Evolutionary conservation across 306 rosid species (phyloP), one percentile per base, ranked within the genome.

Genomic region (Leucaena leucocephala): DNA sequence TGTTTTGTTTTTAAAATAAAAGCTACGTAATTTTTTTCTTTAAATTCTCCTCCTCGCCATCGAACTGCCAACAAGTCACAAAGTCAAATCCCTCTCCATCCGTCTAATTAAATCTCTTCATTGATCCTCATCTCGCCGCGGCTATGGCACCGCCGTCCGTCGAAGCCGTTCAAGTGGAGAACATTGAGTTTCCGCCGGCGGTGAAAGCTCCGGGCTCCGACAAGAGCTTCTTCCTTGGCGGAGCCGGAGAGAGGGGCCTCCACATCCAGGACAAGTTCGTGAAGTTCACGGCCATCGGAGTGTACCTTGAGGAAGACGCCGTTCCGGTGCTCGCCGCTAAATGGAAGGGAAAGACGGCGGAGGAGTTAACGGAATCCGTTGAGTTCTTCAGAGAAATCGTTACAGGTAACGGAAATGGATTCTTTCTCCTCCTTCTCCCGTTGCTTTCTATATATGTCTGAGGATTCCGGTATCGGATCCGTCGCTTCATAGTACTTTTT

Each of bases 381-480:
- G 84, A 83, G 21, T 95, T 95, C 87, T 93, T 90, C 83, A 77
- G 89, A 19, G 98, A 90, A 15, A 76, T 93, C 59, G 89, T 95
- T 6, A 83, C 94, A 33, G 97, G 97, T 90, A 86, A 70, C 21
- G 39, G 39, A 43, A 40, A 40, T 1, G 55, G 22, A 17, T 38
- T 1, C 19, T 17, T 7, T 7, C 3, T 35, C 17, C 45, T 39
- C 39, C 0, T 42, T 16, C 12, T 21, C 17, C 3, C 8, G 22
- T 42, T 40, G 21, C 17, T 68, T 42, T 17, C 8, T 42, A 3
- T 7, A 9, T 67, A 3, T n/a, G 7, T 67, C 17, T 17, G 5
- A 17, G 40, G 2, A 27, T 12, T 21, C 7, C 22, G 36, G 13
- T 13, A 2, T 34, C 16, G 40, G n/a, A 33, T 61, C 40, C 67